phyloP scores from a whole-genome alignment of 2,329 filamentous ascomycete species.

The Xenoacremonium recifei region DNA sequence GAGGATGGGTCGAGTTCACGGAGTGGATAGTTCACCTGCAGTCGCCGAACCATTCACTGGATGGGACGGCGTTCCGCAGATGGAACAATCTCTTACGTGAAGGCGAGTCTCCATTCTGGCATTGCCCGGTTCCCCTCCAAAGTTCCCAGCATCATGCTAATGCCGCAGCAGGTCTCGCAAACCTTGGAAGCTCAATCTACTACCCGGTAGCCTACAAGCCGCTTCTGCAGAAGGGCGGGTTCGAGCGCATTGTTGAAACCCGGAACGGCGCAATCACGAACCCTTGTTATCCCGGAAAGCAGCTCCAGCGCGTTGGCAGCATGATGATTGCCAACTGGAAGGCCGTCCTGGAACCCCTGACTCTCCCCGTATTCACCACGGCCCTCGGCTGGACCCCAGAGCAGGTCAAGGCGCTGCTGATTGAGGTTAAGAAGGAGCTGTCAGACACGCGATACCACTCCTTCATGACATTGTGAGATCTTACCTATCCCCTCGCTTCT shows the following conservation, averaged over 20 bases:
- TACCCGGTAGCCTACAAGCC: constrained; percentile 17
- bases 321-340: constrained; percentile 23
- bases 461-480: constrained; percentile 23
- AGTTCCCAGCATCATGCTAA: neutral
- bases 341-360: constrained; percentile 17
- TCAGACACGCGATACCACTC: constrained; percentile 21
- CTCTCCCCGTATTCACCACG: constrained; percentile 20
- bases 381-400: constrained; percentile 19
- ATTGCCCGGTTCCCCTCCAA: no score
- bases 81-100: constrained; percentile 21
- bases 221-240: constrained; percentile 13
- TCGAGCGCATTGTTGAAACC: constrained; percentile 19
- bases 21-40: constrained; percentile 23
- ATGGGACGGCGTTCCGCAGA: constrained; percentile 16
- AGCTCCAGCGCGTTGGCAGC: constrained; percentile 21
- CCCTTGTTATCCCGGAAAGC: constrained; percentile 22
- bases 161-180: constrained; percentile 1
- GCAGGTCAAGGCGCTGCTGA: constrained; percentile 14
- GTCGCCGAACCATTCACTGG: constrained; percentile 20
- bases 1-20: constrained; percentile 23
- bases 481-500: neutral
- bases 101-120: no score
- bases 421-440: constrained; percentile 19
- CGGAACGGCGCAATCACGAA: constrained; percentile 21
- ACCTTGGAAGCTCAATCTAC: constrained; percentile 14